Percentiles rank a stretch among this genome's conserved stretches.
Evolutionary conservation across 2,329 filamentous ascomycete species (phyloP).

Genomic region (Meredithiella fracta): DNA sequence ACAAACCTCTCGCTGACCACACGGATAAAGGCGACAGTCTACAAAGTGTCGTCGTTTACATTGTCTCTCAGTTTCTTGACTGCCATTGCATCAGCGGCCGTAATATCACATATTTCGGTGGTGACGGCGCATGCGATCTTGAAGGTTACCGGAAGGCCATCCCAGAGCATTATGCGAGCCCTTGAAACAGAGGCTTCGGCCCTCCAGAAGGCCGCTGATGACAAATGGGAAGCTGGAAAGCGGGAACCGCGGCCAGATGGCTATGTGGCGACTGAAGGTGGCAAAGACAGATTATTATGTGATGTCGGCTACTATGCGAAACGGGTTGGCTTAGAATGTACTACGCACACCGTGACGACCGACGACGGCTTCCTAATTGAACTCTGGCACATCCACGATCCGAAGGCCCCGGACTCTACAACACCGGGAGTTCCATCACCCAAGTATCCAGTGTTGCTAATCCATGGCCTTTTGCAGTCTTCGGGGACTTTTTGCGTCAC

Average conservation of each 20-base stretch:
- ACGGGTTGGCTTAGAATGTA: slow-evolving; percentile 71
- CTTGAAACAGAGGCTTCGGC: neutral
- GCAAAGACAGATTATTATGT: slow-evolving; percentile 59
- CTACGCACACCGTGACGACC: slow-evolving; percentile 70
- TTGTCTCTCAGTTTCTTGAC: slow-evolving; percentile 63
- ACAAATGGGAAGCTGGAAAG: neutral
- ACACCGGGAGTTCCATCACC: neutral
- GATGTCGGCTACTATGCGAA: slow-evolving; percentile 77
- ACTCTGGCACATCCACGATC: slow-evolving; percentile 80
- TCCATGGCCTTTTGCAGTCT: slow-evolving; percentile 79
- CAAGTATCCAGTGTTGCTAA: slow-evolving; percentile 70
- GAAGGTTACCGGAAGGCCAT: too few relatives aligned
- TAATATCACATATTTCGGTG: slow-evolving; percentile 47
- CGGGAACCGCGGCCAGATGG: slow-evolving; percentile 22
- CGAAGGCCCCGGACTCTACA: slow-evolving; percentile 42
- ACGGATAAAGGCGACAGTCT: slow-evolving; percentile 46
- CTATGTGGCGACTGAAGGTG: slow-evolving; percentile 62
- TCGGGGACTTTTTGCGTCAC: slow-evolving; percentile 79
- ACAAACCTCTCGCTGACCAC: neutral
- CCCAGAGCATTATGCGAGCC: too few relatives aligned
- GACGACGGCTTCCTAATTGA: slow-evolving; percentile 87
- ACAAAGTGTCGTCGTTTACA: slow-evolving; percentile 53
- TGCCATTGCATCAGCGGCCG: slow-evolving; percentile 57
- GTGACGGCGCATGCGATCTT: too few relatives aligned
- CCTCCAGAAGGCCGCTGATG: slow-evolving; percentile 18